Percentiles rank a stretch among this genome's conserved stretches.
These are phyloP conservation scores for Toxoplasma gondii DNA, from an alignment of 169 alveolate species.

Conservation along the genomic window DNA sequence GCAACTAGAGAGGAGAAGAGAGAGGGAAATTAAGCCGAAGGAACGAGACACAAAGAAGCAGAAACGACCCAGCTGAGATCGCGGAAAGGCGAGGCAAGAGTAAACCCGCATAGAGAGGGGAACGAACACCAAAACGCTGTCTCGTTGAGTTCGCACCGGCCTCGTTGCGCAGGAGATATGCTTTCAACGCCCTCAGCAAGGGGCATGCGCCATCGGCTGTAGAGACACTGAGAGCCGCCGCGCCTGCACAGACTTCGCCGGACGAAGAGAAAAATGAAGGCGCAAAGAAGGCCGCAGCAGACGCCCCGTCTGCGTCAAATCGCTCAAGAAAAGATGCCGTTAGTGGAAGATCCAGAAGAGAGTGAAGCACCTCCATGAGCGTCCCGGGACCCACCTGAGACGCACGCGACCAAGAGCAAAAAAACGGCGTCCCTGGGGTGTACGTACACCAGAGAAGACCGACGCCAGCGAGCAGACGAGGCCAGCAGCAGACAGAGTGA, in stretches of 20 bases:
- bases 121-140: no score
- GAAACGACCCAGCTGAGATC: no score
- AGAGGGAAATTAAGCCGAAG: no score
- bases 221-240: not conserved
- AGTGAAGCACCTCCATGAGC: conserved; percentile 12
- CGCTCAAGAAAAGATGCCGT: conserved; percentile 35
- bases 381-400: not conserved
- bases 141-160: not conserved
- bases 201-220: not conserved
- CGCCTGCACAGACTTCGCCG: not conserved
- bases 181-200: not conserved
- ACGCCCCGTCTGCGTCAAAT: conserved; percentile 17
- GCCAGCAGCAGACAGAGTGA: no score
- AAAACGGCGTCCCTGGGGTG: not conserved
- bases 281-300: not conserved
- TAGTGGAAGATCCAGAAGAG: conserved; percentile 45
- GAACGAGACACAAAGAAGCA: no score
- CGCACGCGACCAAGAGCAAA: not conserved
- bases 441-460: no score
- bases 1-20: no score
- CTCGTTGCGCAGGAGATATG: conserved; percentile 9
- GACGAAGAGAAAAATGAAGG: not conserved
- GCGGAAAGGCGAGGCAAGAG: no score
- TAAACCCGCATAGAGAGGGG: no score
- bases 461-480: no score